Conservation (phyloP, 2,329 filamentous ascomycete species). For the Ophiostoma perfectum region DNA sequence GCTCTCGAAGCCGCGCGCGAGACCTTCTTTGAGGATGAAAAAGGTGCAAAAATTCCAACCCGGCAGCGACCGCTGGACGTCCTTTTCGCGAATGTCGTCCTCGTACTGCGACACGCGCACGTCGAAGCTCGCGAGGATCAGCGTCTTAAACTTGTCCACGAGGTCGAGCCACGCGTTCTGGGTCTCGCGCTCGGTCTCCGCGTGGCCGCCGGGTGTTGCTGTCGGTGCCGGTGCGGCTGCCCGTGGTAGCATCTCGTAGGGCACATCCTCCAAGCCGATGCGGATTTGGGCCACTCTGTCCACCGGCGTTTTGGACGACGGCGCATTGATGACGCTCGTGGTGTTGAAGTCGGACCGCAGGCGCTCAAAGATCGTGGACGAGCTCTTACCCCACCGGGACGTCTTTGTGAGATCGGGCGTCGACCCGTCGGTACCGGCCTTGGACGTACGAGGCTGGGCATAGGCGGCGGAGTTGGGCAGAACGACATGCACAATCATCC, state of each 20-base stretch:
- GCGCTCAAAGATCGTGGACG: constrained; percentile 74
- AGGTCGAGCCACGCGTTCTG: constrained; percentile 80
- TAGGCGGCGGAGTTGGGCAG: constrained; percentile 78
- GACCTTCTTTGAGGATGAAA: constrained; percentile 92
- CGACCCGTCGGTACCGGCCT: constrained; percentile 42
- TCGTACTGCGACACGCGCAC: constrained; percentile 88
- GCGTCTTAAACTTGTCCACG: constrained; percentile 75
- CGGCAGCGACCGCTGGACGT: constrained; percentile 76
- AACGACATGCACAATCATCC: constrained; percentile 89
- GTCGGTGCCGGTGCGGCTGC: constrained; percentile 59
- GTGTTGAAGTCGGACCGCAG: constrained; percentile 85
- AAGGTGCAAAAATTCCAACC: constrained; percentile 99
- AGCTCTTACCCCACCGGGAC: constrained; percentile 43
- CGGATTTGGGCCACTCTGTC: constrained; percentile 84
- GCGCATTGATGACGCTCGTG: constrained; percentile 68
- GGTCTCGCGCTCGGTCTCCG: constrained; percentile 69
- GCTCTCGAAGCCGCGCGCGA: constrained; percentile 91
- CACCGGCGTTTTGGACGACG: constrained; percentile 54
- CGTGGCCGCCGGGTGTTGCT: constrained; percentile 42
- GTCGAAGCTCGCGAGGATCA: constrained; percentile 87
- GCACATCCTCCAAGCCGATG: constrained; percentile 64
- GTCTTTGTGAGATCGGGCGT: constrained; percentile 47
- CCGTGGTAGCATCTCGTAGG: constrained; percentile 58
- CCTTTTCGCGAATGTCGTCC: constrained; percentile 92
- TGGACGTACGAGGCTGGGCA: constrained; percentile 64